Evolutionary conservation across 768 basidiomycete genomes (phyloP).

Genomic region (Suillus ampliporus): DNA sequence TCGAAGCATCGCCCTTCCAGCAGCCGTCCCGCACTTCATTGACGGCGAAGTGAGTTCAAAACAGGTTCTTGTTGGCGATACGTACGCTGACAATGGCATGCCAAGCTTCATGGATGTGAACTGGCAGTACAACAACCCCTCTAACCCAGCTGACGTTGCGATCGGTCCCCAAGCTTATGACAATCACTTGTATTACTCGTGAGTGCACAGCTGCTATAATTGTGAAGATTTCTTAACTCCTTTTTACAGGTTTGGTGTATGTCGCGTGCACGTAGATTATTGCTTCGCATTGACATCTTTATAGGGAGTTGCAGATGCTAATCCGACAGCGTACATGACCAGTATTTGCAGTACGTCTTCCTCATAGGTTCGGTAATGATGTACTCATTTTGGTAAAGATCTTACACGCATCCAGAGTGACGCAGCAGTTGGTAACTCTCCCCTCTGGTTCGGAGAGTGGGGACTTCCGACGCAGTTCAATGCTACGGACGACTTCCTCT

Average conservation of each 20-base stretch:
- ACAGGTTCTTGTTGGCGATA: neutral
- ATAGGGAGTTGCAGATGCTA: conserved; percentile 74
- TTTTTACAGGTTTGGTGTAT: conserved; percentile 60
- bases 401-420: conserved; percentile 59
- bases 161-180: conserved; percentile 78
- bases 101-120: conserved; percentile 80
- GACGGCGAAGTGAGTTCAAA: conserved; percentile 42
- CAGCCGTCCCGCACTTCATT: conserved; percentile 33
- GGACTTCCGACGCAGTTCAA: conserved; percentile 66
- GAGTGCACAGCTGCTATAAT: conserved; percentile 27
- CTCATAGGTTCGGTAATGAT: neutral
- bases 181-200: conserved; percentile 82
- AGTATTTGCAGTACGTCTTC: conserved; percentile 68
- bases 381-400: conserved; percentile 45
- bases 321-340: conserved; percentile 65
- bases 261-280: conserved; percentile 6
- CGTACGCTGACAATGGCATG: neutral
- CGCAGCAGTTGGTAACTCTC: conserved; percentile 48
- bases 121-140: conserved; percentile 73
- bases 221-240: conserved; percentile 6
- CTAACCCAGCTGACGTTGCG: conserved; percentile 73
- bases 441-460: conserved; percentile 67
- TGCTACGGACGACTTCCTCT: conserved; percentile 66
- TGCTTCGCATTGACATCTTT: neutral
- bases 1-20: conserved; percentile 28